Percentiles rank a stretch among this genome's conserved stretches.
Conservation (phyloP, 805 yeast genomes). For the Metschnikowia cubensis region DNA sequence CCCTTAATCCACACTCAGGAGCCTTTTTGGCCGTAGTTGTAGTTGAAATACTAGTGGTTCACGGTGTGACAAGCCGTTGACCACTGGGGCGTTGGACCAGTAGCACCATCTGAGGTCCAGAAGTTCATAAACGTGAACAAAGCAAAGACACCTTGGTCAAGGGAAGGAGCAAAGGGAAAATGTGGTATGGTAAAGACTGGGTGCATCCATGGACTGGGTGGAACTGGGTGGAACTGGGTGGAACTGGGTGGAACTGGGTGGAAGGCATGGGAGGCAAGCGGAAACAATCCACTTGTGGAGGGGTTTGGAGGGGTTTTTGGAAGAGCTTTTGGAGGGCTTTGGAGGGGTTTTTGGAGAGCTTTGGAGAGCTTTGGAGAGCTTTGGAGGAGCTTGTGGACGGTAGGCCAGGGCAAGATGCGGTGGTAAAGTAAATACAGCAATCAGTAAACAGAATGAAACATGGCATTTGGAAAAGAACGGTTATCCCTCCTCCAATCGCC, state of each 20-base stretch:
- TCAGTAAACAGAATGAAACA: constrained; percentile 89
- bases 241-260: too few relatives aligned
- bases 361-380: too few relatives aligned
- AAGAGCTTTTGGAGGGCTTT: too few relatives aligned
- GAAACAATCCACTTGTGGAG: constrained; percentile 99
- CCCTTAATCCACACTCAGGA: too few relatives aligned
- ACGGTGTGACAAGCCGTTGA: constrained; percentile 98
- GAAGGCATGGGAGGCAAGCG: constrained; percentile 98
- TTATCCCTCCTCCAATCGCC: constrained; percentile 63
- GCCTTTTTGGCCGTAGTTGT: constrained; percentile 99
- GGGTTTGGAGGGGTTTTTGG: too few relatives aligned
- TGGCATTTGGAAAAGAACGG: constrained; percentile 65
- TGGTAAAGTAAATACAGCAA: constrained; percentile 86
- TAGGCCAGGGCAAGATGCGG: constrained; percentile 91
- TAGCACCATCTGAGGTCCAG: constrained; percentile 99
- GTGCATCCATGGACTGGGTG: constrained; percentile 96
- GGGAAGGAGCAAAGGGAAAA: constrained; percentile 89
- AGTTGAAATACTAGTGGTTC: constrained; percentile 95
- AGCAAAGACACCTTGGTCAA: constrained; percentile 80
- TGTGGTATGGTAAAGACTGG: constrained; percentile 90
- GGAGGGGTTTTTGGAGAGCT: too few relatives aligned
- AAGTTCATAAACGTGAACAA: constrained; percentile 85
- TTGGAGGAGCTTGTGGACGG: constrained; percentile 80
- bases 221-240: too few relatives aligned
- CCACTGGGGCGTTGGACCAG: constrained; percentile 85